Base-by-base conservation (phyloP, 176 grass and related monocot species). In the Secale cereale region DNA sequence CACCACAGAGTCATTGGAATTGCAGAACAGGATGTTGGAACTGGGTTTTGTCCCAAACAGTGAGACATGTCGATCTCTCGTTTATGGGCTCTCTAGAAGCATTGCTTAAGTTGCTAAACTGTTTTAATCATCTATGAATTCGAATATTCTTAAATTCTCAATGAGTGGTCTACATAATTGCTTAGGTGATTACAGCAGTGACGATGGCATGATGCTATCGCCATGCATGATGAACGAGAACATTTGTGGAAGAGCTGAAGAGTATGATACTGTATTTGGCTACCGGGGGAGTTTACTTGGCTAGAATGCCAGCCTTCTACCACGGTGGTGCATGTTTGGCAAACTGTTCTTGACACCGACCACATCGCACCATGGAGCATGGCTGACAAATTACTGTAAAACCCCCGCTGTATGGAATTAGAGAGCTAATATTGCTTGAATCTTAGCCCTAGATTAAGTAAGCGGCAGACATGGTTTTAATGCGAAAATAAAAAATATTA, bases 11-110 rank as follows among this genome's bases (percentile, higher is more conserved):
- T 83, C 87, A 59, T 28, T 95, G 4, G 87, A 84, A 54, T 74
- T 98, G 45, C 93, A 95, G 77, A 87, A 92, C 20, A 93, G 93
- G 59, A 93, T 98, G 93, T 72, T 88, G 63, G 64, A 87, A 65
- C 32, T 92, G 74, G 96, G 96, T 59, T 95, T 94, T 85, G 69
- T 94, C 70, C 91, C 93, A 29, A 95, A 77, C 89, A 87, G 76
- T 28, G 86, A 92, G 65, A 98, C 93, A 31, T 95, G 96, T 63
- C 87, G 63, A 75, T 94, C 45, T 32, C 59, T 95, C 37, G 92
- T 98, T 68, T 77, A 83, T 94, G 87, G 89, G 22, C 69, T 95
- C 15, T 95, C 89, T 29, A 95, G 76, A 90, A 81, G 80, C 64
- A 57, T 45, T 66, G 35, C 33, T 74, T 83, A 79, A 83, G 67